phyloP scores from a whole-genome alignment of 225 moss, liverwort and hornwort genomes.

The Marchantia polymorpha region DNA sequence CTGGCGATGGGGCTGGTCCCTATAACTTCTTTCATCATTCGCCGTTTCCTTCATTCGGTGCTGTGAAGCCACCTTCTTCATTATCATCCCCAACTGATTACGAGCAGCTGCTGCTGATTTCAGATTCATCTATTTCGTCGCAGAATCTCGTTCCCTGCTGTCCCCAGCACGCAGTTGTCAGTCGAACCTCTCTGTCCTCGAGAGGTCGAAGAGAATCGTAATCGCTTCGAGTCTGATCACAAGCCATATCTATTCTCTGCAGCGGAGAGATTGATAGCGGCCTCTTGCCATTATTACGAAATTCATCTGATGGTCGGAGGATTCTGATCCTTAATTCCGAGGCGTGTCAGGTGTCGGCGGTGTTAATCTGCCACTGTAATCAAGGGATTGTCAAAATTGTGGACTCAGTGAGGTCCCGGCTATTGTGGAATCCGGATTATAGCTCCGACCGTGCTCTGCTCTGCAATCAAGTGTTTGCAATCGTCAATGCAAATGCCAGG shows the following conservation, averaged over 20 bases:
- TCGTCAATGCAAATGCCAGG: neutral
- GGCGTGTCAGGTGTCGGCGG: neutral
- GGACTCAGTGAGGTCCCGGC: neutral
- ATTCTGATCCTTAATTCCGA: neutral
- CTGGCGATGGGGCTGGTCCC: neutral
- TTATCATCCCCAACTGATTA: too few species aligned
- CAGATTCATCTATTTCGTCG: too few species aligned
- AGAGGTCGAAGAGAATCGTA: neutral
- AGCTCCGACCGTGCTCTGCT: neutral
- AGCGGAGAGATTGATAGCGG: neutral
- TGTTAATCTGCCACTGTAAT: neutral
- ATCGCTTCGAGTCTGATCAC: neutral
- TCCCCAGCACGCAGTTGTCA: neutral
- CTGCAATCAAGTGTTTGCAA: too few species aligned
- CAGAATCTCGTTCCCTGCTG: neutral
- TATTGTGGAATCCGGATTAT: neutral
- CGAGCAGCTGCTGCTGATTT: too few species aligned
- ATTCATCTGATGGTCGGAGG: neutral
- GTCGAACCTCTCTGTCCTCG: neutral
- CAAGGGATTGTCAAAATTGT: neutral
- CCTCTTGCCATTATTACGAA: neutral
- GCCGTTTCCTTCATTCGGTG: neutral
- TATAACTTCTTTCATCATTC: neutral
- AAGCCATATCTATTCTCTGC: neutral
- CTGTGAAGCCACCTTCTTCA: neutral